Evolutionary conservation across 2,329 filamentous ascomycete species (phyloP), one percentile per base, ranked within the genome.

Genomic region (Hypoxylon rubiginosum): DNA sequence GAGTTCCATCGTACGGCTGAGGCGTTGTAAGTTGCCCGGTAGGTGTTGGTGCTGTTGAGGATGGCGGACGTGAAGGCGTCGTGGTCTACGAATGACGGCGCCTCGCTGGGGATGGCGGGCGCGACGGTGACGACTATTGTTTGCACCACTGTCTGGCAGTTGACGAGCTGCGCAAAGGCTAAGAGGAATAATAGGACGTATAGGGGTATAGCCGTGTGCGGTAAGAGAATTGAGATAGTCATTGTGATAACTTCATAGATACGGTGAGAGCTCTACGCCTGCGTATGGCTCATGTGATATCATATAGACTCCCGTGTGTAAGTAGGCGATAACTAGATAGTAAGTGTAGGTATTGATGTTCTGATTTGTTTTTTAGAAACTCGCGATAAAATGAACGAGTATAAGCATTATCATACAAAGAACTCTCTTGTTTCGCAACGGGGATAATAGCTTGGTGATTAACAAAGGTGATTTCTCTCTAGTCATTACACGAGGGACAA

Each of bases 1-100:
- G 79, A 72, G 79, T 94, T 93, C 91, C 91, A 94, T 3, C 71
- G 66, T 2, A 93, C 73, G 0, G 78, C 75, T 0, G 79, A 79
- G 32, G 89, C 90, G 70, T 88, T 87, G 79, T 93, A 89, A 65
- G 88, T 78, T 6, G 70, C 67, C 21, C 91, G 88, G 80, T 90
- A 92, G 51, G 82, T 77, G 77, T 94, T 93, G 39, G 88, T 92
- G 71, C 83, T 85, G 75, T 87, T 85, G 57, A 94, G 83, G 24
- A 92, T 79, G n/a, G 87, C 84, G 13, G 81, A 81, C 2, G 79
- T 80, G 77, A 88, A 87, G 56, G 76, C 65, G 30, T 71, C 63
- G 50, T 74, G 70, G 58, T 76, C 65, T 13, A 72, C 71, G 71
- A 79, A 82, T 45, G 81, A 72, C 8, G 78, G 73, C 10, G 67